These are phyloP conservation scores for Penicillium desertorum DNA, from an alignment of 495 filamentous ascomycete genomes.

Conservation along the genomic window DNA sequence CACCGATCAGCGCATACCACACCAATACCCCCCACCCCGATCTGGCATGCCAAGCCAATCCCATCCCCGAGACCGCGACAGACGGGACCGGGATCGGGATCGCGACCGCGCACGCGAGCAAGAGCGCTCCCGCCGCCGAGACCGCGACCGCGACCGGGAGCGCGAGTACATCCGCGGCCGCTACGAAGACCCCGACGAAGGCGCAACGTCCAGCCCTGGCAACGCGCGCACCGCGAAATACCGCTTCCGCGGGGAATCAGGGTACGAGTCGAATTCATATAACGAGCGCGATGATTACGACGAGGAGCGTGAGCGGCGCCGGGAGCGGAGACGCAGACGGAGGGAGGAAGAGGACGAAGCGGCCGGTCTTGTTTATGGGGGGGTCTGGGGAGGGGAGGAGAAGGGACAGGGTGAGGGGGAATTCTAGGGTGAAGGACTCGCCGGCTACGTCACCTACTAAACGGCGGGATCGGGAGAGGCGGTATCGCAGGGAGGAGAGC, in stretches of 20 bases:
- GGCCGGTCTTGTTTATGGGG: conserved; percentile 10
- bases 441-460: conserved; percentile 39
- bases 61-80: conserved; percentile 40
- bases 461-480: conserved; percentile 31
- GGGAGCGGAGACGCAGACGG: conserved; percentile 16
- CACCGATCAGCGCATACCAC: neutral
- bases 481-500: conserved; percentile 19
- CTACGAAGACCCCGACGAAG: conserved; percentile 24
- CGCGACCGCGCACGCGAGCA: conserved; percentile 33
- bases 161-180: conserved; percentile 33
- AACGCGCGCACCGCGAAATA: conserved; percentile 22
- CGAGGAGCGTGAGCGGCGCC: conserved; percentile 18
- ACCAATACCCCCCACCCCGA: neutral
- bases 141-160: conserved; percentile 20
- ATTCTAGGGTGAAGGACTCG: conserved; percentile 38
- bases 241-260: conserved; percentile 24
- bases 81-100: conserved; percentile 37
- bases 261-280: conserved; percentile 25
- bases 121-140: conserved; percentile 23
- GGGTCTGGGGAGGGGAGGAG: conserved; percentile 20
- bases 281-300: conserved; percentile 21
- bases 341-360: conserved; percentile 22
- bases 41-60: conserved; percentile 43
- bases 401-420: conserved; percentile 20
- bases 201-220: conserved; percentile 18